Conservation (phyloP, 306 rosid genomes). For the Hippophae gyantsensis region DNA sequence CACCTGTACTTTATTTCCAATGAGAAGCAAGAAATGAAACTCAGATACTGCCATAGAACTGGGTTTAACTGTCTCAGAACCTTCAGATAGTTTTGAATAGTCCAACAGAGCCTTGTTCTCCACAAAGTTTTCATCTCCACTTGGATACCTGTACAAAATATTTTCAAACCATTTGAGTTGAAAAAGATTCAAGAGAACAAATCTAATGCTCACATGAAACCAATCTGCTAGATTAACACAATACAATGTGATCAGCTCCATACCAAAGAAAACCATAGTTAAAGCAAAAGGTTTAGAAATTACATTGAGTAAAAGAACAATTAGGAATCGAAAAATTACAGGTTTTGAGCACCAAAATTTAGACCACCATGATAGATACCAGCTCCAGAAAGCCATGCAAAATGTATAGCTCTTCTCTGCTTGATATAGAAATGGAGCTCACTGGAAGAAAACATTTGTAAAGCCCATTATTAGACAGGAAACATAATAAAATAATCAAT, state of each 20-base stretch:
- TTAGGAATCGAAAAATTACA: constrained; percentile 35
- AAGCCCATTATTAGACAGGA: constrained; percentile 9
- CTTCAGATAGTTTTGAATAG: constrained; percentile 69
- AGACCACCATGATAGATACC: constrained; percentile 91
- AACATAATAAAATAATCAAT: constrained; percentile 11
- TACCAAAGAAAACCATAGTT: constrained; percentile 8
- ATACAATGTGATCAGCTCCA: constrained; percentile 25
- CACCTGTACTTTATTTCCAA: constrained; percentile 89
- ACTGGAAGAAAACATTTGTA: constrained; percentile 30
- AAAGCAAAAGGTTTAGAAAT: background rate
- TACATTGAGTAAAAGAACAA: constrained; percentile 5
- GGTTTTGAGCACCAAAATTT: constrained; percentile 78
- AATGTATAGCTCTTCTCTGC: constrained; percentile 94
- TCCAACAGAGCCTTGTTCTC: constrained; percentile 87
- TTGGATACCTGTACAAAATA: constrained; percentile 41
- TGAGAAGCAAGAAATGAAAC: constrained; percentile 87
- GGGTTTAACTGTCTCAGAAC: constrained; percentile 66
- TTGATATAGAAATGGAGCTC: constrained; percentile 88
- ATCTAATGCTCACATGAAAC: background rate
- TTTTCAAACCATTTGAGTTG: constrained; percentile 11
- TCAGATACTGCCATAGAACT: constrained; percentile 89
- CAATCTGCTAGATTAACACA: constrained; percentile 3
- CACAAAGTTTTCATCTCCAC: constrained; percentile 87
- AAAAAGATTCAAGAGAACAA: constrained; percentile 9
- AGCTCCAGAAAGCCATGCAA: constrained; percentile 99